Conservation (phyloP, 2,329 filamentous ascomycete genomes). For the Helotiales sp. region DNA sequence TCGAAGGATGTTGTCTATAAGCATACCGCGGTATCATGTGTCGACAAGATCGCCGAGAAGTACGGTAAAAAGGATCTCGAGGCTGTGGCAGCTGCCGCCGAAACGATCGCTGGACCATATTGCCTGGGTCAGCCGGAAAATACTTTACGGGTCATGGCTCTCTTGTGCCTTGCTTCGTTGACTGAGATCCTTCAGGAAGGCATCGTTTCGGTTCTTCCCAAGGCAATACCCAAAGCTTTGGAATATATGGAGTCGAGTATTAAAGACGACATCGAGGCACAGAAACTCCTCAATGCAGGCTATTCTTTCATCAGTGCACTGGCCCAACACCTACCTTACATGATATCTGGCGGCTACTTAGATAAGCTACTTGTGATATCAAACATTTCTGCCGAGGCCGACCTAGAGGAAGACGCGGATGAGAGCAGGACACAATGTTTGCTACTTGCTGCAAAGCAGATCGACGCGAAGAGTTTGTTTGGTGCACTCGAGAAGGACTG, state of each 20-base stretch:
- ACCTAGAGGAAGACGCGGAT: conserved; percentile 60
- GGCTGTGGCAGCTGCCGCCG: conserved; percentile 72
- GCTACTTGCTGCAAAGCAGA: conserved; percentile 71
- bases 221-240: conserved; percentile 71
- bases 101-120: conserved; percentile 72
- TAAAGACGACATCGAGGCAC: conserved; percentile 49
- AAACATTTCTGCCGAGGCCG: conserved; percentile 66
- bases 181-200: conserved; percentile 85
- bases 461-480: conserved; percentile 77
- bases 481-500: conserved; percentile 72
- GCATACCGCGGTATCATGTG: conserved; percentile 82
- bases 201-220: conserved; percentile 79
- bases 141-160: conserved; percentile 76
- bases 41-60: conserved; percentile 91
- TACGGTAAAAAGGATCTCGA: conserved; percentile 90
- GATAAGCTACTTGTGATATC: conserved; percentile 71
- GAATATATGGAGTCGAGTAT: conserved; percentile 68
- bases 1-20: conserved; percentile 74
- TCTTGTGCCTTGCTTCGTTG: conserved; percentile 85
- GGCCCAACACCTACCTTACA: conserved; percentile 82
- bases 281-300: conserved; percentile 75
- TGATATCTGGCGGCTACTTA: conserved; percentile 76
- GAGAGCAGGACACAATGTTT: conserved; percentile 69
- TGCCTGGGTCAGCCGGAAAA: conserved; percentile 75
- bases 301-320: conserved; percentile 79